A percentile compares a stretch with the other conserved stretches of the same genome.
Evolutionary conservation across 352 stramenopile genomes (phyloP).

Genomic region (Globisporangium takayamanum): DNA sequence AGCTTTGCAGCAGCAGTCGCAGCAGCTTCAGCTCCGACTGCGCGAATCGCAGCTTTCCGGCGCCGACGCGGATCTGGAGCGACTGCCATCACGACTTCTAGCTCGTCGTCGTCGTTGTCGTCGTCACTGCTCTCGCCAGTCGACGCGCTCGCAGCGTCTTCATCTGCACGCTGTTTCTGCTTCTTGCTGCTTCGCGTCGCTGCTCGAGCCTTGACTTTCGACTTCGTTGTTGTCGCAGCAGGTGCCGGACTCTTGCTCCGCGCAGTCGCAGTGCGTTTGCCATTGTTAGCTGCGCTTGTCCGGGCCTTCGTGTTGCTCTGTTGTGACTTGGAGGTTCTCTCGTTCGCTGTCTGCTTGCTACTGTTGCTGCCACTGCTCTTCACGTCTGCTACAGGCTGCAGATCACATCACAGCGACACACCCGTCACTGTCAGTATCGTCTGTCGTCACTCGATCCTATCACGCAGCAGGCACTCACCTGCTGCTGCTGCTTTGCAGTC

Average conservation of each 20-base stretch:
- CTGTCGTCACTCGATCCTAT: too few relatives aligned
- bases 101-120: constrained; percentile 13
- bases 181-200: constrained; percentile 2
- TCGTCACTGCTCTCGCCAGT: constrained; percentile 9
- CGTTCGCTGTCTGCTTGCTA: not conserved
- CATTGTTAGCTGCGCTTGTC: not conserved
- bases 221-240: not conserved
- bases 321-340: not conserved
- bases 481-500: constrained; percentile 6
- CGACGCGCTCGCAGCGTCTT: not conserved
- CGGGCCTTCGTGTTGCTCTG: not conserved
- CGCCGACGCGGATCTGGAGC: constrained; percentile 25
- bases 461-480: not conserved
- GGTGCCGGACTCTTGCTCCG: constrained; percentile 8
- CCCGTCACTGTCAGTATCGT: too few relatives aligned
- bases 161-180: not conserved
- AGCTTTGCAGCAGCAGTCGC: constrained; percentile 42
- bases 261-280: not conserved
- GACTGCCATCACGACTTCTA: constrained; percentile 19
- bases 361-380: too few relatives aligned
- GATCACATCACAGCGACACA: not conserved
- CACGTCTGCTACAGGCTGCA: too few relatives aligned
- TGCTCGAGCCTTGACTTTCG: not conserved
- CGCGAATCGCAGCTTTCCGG: constrained; percentile 47
- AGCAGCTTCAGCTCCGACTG: constrained; percentile 51